Conservation (phyloP, 345 rosid species). For the Atalantia buxifolia region DNA sequence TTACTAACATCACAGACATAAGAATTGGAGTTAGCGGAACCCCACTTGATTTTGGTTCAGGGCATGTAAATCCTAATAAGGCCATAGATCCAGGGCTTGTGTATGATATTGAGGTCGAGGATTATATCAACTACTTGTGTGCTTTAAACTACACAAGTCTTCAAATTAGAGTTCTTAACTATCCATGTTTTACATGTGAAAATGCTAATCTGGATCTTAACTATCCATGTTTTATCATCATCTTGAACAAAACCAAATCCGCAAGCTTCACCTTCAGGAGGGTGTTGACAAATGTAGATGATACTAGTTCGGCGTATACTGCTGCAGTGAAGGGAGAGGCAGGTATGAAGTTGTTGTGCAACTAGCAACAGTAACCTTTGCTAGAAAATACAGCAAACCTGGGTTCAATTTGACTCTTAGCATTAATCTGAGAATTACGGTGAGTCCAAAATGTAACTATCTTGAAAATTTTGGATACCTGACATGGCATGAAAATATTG, state of each 20-base stretch:
- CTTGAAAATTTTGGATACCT: constrained; percentile 38
- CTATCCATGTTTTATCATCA: constrained; percentile 47
- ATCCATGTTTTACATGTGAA: constrained; percentile 40
- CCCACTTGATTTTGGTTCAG: constrained; percentile 48
- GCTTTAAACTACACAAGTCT: constrained; percentile 33
- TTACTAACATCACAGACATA: no score
- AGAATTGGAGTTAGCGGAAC: constrained; percentile 28
- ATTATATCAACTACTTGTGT: constrained; percentile 33
- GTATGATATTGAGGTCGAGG: constrained; percentile 29
- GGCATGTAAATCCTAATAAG: constrained; percentile 38
- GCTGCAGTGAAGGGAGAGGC: constrained; percentile 19
- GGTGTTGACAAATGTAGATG: constrained; percentile 9
- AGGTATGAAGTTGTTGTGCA: constrained; percentile 33
- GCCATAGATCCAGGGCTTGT: constrained; percentile 45
- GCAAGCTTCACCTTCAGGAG: constrained; percentile 25
- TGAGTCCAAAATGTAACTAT: constrained; percentile 24
- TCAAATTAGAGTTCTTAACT: constrained; percentile 38
- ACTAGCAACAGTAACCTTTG: constrained; percentile 27
- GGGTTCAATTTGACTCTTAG: constrained; percentile 23
- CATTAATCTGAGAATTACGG: constrained; percentile 20
- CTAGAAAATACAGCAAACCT: constrained; percentile 24
- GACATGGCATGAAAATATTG: not conserved
- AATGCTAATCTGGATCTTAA: constrained; percentile 37
- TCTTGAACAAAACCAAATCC: constrained; percentile 44
- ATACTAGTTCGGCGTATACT: not conserved